Conservation (phyloP, 345 rosid genomes). For the Ceriops tagal region DNA sequence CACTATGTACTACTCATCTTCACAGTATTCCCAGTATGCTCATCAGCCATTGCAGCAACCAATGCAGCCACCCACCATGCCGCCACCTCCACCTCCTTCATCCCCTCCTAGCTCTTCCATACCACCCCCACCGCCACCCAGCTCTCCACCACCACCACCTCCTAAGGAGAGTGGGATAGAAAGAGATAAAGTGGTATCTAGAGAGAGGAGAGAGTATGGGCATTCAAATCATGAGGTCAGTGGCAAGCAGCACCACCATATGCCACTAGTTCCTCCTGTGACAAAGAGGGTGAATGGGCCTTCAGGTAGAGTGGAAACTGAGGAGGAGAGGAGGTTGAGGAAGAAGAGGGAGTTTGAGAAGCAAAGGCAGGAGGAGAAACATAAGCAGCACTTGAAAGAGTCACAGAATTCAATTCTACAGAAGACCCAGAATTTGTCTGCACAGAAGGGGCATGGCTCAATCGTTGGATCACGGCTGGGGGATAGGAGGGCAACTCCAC, state of each 20-base stretch:
- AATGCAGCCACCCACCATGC: constrained; percentile 42
- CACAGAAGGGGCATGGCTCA: constrained; percentile 73
- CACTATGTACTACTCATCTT: constrained; percentile 44
- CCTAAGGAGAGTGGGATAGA: constrained; percentile 46
- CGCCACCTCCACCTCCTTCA: constrained; percentile 57
- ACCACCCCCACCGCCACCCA: constrained; percentile 90
- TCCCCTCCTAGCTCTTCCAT: constrained; percentile 46
- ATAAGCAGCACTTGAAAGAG: constrained; percentile 62
- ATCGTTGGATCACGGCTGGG: constrained; percentile 68
- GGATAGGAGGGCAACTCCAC: constrained; percentile 69
- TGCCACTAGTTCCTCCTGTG: constrained; percentile 36
- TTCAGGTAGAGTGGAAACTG: constrained; percentile 64
- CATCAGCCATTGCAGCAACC: constrained; percentile 49
- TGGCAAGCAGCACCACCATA: constrained; percentile 38
- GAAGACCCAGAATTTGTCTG: constrained; percentile 48
- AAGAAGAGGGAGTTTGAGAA: constrained; percentile 92
- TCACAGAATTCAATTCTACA: constrained; percentile 47
- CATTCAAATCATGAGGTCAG: constrained; percentile 31
- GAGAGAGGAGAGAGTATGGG: constrained; percentile 53
- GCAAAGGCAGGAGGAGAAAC: constrained; percentile 70
- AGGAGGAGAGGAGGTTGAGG: constrained; percentile 85
- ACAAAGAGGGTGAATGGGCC: constrained; percentile 47
- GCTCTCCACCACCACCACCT: constrained; percentile 81
- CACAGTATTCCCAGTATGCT: constrained; percentile 52
- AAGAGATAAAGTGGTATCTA: constrained; percentile 38